Base-by-base conservation (phyloP, 2,329 filamentous ascomycete genomes). In the Boeremia lycopersici region DNA sequence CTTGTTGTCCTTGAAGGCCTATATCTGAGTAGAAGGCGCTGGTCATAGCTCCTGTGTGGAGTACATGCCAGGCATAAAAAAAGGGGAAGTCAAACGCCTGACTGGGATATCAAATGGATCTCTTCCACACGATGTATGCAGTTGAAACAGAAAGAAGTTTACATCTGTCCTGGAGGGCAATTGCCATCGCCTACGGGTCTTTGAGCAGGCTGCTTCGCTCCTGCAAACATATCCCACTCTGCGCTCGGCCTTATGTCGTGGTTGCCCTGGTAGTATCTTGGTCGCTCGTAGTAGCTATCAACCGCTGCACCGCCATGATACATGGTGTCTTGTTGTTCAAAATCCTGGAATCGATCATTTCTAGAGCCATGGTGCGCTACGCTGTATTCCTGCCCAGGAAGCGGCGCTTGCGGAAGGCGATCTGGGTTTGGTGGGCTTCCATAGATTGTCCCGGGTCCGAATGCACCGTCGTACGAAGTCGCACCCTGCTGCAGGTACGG, bases 171-270 rank as follows among this genome's bases (percentile, higher is more conserved):
- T 25, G 57, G 40, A 3, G 42, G 29, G 10, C 51, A 42, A 3
- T 35, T 39, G 9, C 51, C 41, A 12, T 45, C 43, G 39, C 49
- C 55, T 10, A 55, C 48, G 11, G 56, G 41, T 28, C 44, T 53
- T 13, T 50, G 34, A n/a, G 56, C 47, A 29, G 60, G 56, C 30
- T 38, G 51, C 11, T 46, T 61, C 25, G 51, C 60, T 9, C 63
- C 62, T 17, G 58, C 65, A 53, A 68, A 69, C 57, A 68, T 62
- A 39, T 67, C 62, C 67, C 67, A 68, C 19, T 62, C 60, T 9
- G 56, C 49, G 31, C 50, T 63, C n/a, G 54, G 58, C 25, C 31
- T 46, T 34, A 15, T 36, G 6, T 26, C 6, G 12, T 33, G 46
- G 17, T 50, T 36, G 7, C 44, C 41, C 6, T 50, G 52, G 15